Conservation (phyloP, 2,329 filamentous ascomycete species). For the Ceratocystis cubensis region DNA sequence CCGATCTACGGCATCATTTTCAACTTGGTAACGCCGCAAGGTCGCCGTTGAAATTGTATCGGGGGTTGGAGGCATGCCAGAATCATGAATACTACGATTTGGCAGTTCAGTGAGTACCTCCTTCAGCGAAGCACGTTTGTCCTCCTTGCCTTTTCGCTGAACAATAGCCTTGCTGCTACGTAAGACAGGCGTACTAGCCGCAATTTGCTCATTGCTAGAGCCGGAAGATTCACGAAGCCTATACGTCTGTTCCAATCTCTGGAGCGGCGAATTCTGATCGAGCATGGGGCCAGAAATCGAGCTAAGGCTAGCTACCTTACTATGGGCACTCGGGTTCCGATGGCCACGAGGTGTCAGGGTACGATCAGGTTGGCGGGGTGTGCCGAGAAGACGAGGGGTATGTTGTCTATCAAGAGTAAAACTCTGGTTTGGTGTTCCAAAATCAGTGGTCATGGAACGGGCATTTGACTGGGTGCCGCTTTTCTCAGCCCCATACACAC, state of each 20-base stretch:
- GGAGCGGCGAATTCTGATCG: constrained; percentile 37
- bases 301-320: constrained; percentile 22
- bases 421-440: background rate
- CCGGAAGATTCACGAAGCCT: constrained; percentile 22
- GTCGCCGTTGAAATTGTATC: constrained; percentile 48
- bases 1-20: constrained; percentile 32
- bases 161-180: constrained; percentile 26
- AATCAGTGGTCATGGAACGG: background rate
- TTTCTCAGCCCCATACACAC: constrained; percentile 41
- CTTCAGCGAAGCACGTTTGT: constrained; percentile 38
- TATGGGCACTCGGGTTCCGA: constrained; percentile 12
- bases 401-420: constrained; percentile 7
- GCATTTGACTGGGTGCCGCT: constrained; percentile 8
- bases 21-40: constrained; percentile 38
- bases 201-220: constrained; percentile 25
- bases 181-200: constrained; percentile 23
- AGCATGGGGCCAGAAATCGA: constrained; percentile 36
- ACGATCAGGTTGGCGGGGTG: constrained; percentile 1
- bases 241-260: constrained; percentile 34
- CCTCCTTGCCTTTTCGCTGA: constrained; percentile 26
- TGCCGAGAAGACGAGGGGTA: constrained; percentile 12
- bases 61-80: constrained; percentile 43
- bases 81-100: constrained; percentile 33
- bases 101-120: constrained; percentile 37
- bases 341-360: constrained; percentile 15